Conservation (phyloP, 345 rosid species). For the Turritis glabra region DNA sequence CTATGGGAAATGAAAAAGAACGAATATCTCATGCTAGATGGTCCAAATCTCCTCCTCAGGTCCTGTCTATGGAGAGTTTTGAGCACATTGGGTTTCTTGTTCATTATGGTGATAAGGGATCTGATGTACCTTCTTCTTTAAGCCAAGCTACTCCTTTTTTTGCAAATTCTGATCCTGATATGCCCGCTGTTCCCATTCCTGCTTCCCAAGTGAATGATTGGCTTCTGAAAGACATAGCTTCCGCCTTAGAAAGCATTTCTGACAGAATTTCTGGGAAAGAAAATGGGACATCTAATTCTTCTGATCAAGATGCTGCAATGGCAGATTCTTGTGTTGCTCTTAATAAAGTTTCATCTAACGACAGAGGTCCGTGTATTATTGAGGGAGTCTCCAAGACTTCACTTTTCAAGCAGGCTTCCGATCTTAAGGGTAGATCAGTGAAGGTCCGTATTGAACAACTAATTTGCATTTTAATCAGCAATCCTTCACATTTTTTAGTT, state of each 20-base stretch:
- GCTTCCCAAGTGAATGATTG: slow-evolving; percentile 82
- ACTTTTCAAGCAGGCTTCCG: slow-evolving; percentile 84
- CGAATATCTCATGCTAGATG: slow-evolving; percentile 5
- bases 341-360: slow-evolving; percentile 52
- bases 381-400: slow-evolving; percentile 96
- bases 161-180: slow-evolving; percentile 90
- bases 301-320: slow-evolving; percentile 84
- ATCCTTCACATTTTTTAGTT: slow-evolving; percentile 15
- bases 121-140: slow-evolving; percentile 62
- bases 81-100: slow-evolving; percentile 96
- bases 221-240: slow-evolving; percentile 72
- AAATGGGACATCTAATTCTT: slow-evolving; percentile 63
- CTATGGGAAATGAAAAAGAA: neutral
- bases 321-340: slow-evolving; percentile 65
- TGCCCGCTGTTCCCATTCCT: slow-evolving; percentile 88
- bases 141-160: slow-evolving; percentile 89
- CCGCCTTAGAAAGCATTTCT: slow-evolving; percentile 72
- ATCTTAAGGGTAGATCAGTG: slow-evolving; percentile 81
- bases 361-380: slow-evolving; percentile 69
- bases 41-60: slow-evolving; percentile 47
- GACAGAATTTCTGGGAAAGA: slow-evolving; percentile 84
- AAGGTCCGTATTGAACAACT: slow-evolving; percentile 59
- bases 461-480: slow-evolving; percentile 6
- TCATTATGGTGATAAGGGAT: slow-evolving; percentile 85
- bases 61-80: slow-evolving; percentile 84